A percentile compares a stretch with the other conserved stretches of the same genome.
phyloP scores from a whole-genome alignment of 2,329 filamentous ascomycete species.

The Fusarium gaditjirri region DNA sequence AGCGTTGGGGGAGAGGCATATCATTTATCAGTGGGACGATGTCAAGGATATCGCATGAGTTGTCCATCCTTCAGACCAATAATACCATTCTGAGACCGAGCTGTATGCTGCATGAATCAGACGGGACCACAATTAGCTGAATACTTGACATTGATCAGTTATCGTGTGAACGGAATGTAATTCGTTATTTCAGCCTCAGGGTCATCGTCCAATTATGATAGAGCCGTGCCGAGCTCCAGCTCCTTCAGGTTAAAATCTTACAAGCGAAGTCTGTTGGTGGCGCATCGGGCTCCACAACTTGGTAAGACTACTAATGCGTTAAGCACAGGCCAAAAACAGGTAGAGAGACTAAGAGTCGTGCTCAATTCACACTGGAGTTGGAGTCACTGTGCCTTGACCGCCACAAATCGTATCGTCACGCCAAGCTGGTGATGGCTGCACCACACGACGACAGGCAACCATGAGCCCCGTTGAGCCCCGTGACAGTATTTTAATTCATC shows the following conservation, averaged over 20 bases:
- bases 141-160: background rate
- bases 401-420: background rate
- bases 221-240: background rate
- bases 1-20: constrained; percentile 55
- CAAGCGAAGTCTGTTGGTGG: background rate
- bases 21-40: constrained; percentile 46
- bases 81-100: background rate
- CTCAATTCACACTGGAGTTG: too few species aligned
- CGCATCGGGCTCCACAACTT: background rate
- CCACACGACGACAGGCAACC: background rate
- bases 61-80: background rate
- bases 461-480: accelerated
- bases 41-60: background rate
- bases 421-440: background rate
- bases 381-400: background rate
- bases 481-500: background rate
- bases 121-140: background rate
- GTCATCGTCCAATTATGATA: background rate
- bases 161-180: background rate
- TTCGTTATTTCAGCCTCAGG: background rate
- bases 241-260: background rate
- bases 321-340: accelerated
- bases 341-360: background rate
- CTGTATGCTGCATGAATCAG: background rate
- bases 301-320: background rate